Base-by-base conservation (phyloP, 345 rosid genomes). In the Eucalyptus marginata region DNA sequence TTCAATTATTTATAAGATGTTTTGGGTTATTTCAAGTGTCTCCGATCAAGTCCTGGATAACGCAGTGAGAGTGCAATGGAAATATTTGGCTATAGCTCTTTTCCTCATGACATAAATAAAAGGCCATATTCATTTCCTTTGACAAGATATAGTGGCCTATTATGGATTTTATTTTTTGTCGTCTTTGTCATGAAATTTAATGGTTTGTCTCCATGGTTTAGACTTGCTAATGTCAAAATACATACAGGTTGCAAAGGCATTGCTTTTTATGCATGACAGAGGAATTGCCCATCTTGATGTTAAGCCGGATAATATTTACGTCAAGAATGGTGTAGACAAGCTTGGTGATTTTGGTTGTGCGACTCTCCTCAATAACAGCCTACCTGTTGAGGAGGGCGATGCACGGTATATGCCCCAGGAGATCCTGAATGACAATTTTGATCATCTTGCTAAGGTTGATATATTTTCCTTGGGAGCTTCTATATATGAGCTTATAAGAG, bases 331-430 rank as follows among this genome's bases (percentile, higher is more conserved):
- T 89, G 91, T 94, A 52, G 94, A 94, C 90, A 98, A 98, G 92
- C 97, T 98, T 13, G 99, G 99, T 47, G 99, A 98, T 91, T 96
- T 98, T 87, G 99, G 99, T 87, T 97, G 97, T 91, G 99, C 99
- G 79, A 98, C 97, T 50, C 96, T 93, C 76, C 94, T 97, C 33
- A 93, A 97, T 88, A 94, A 93, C 93, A 97, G 96, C 92, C 93
- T 98, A 62, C 97, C 99, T 58, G 88, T 98, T 86, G 99, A 98
- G 88, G 99, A 98, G 93, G 99, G 99, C 17, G 99, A 98, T 93
- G 99, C 97, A 85, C 98, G 99, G 44, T 98, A 98, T 92, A 98
- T 98, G 99, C 99, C 99, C 59, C 99, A 94, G 90, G 99, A 98
- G 90, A 96, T 98, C 91, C 92, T 97, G 88, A 98, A 96, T 81